These are phyloP conservation scores for Calcarisporium arbuscula DNA, from an alignment of 2,329 filamentous ascomycete genomes.

Conservation along the genomic window DNA sequence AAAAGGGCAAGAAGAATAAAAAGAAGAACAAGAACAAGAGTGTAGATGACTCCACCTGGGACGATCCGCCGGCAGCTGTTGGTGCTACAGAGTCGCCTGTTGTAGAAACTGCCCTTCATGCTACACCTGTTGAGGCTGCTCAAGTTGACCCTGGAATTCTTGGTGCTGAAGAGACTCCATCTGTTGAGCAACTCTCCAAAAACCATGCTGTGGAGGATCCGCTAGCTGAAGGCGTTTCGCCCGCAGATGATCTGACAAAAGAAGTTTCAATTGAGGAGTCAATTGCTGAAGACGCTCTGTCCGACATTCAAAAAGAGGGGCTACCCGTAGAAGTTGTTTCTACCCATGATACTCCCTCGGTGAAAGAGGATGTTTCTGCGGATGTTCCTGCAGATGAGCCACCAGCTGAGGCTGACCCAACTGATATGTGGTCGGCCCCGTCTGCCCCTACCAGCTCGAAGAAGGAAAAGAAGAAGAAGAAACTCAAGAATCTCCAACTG, in stretches of 20 bases:
- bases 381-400: not conserved
- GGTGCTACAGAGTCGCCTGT: too few species aligned
- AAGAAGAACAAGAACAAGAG: not conserved
- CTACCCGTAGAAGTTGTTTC: not conserved
- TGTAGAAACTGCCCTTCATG: too few species aligned
- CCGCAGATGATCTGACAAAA: too few species aligned
- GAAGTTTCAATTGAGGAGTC: not conserved
- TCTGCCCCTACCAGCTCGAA: conserved; percentile 8
- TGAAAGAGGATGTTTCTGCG: not conserved
- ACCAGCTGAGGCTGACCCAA: not conserved
- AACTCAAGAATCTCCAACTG: conserved; percentile 16
- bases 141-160: too few species aligned
- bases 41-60: too few species aligned
- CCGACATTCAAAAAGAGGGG: too few species aligned
- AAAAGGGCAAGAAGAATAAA: not conserved
- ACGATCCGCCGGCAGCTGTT: too few species aligned
- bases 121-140: too few species aligned
- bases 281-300: not conserved
- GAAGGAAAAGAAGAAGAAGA: conserved; percentile 22
- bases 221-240: too few species aligned
- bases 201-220: too few species aligned
- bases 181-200: too few species aligned
- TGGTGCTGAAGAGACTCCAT: too few species aligned
- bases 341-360: not conserved
- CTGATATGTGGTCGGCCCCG: not conserved